Base-by-base conservation (phyloP, 1,284 basidiomycete genomes). In the Trametes polyzona region DNA sequence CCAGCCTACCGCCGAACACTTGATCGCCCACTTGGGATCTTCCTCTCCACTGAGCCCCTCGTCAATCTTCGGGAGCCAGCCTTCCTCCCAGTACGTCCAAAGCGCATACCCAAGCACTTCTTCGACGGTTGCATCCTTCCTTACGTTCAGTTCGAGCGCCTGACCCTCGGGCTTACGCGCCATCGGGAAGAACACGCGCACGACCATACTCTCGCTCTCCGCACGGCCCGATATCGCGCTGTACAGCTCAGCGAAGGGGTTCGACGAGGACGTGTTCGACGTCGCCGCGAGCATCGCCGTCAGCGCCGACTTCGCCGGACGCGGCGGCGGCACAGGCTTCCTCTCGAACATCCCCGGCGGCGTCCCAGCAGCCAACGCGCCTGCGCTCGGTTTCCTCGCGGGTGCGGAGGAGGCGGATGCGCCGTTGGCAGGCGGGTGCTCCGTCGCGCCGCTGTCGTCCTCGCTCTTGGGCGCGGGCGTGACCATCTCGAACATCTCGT, bases 91-190 rank as follows among this genome's bases (percentile, higher is more conserved):
- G 67, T 95, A 99, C 29, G 77, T 90, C 85, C 87, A 98, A 37
- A 99, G 70, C 0, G 92, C 90, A 71, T 93, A 96, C 0, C 97
- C 97, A 50, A 98, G 92, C 3, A 97, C 92, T 70, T 99, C 96
- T 71, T 99, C 97, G 16, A 98, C 88, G 0, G 89, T 92, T 0
- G 95, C 91, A 67, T 98, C 96, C 63, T 88, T 88, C 54, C 94
- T 78, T 6, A 98, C 91, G 55, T 81, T 88, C 17, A 92, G 75
- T 30, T 80, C 73, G 80, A 90, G 83, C 23, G 78, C 69, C 47
- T 82, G 80, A 2, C 82, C 83, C 24, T 66, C 73, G 0, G 92
- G 91, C 47, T 85, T 76, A 2, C 75, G 76, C 3, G 92, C 90
- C 67, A 90, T 88, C 0, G 96, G 96, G 75, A 97, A 98, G 75